Evolutionary conservation across 345 rosid genomes (phyloP).

Genomic region (Mercurialis annua): DNA sequence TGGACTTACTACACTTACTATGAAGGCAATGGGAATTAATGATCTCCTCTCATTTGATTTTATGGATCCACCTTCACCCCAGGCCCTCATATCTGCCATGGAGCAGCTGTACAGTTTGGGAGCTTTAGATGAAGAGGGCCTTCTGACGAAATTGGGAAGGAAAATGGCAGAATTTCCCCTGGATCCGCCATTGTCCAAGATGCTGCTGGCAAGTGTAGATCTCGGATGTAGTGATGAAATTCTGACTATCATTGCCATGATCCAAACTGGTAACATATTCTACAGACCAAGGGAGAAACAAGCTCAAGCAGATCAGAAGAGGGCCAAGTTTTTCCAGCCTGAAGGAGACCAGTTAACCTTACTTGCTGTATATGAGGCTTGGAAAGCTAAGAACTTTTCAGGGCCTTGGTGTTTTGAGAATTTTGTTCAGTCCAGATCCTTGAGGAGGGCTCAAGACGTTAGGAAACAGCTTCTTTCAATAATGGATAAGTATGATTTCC

Average conservation of each 20-base stretch:
- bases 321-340: conserved; percentile 91
- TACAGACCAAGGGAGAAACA: conserved; percentile 94
- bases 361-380: conserved; percentile 90
- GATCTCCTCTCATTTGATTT: conserved; percentile 75
- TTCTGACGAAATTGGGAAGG: conserved; percentile 89
- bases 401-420: conserved; percentile 96
- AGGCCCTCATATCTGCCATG: conserved; percentile 92
- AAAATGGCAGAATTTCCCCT: conserved; percentile 98
- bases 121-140: conserved; percentile 90
- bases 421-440: conserved; percentile 77
- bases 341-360: conserved; percentile 94
- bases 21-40: conserved; percentile 98
- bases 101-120: conserved; percentile 88
- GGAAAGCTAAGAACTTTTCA: conserved; percentile 92
- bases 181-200: conserved; percentile 86
- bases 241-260: conserved; percentile 88
- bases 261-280: conserved; percentile 85
- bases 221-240: conserved; percentile 97
- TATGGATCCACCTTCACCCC: conserved; percentile 78
- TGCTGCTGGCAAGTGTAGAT: conserved; percentile 94
- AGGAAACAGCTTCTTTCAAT: conserved; percentile 89
- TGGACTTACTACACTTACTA: conserved; percentile 57
- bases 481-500: conserved; percentile 82
- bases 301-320: conserved; percentile 94
- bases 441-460: conserved; percentile 90